These are phyloP conservation scores for Pseudomassariella vexata DNA, from an alignment of 2,329 filamentous ascomycete genomes.

Conservation along the genomic window DNA sequence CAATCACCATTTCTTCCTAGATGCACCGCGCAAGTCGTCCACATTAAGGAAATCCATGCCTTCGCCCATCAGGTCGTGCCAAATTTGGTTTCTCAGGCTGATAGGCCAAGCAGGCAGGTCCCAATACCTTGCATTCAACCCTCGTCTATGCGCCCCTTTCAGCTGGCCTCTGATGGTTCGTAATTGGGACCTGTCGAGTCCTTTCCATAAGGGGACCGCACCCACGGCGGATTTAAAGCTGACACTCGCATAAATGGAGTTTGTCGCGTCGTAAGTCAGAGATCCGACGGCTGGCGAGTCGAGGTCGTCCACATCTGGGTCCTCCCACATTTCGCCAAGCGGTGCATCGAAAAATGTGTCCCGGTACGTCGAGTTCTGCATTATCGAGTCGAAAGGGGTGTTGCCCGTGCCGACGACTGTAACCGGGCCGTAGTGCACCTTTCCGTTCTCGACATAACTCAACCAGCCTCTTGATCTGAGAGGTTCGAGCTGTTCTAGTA, in stretches of 20 bases:
- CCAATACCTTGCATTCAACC: conserved; percentile 56
- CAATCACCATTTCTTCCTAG: conserved; percentile 31
- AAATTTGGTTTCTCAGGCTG: conserved; percentile 46
- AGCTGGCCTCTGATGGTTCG: conserved; percentile 37
- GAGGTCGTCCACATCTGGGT: conserved; percentile 20
- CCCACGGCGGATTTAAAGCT: conserved; percentile 45
- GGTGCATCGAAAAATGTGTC: conserved; percentile 66
- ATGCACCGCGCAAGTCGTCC: conserved; percentile 49
- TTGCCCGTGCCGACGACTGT: conserved; percentile 67
- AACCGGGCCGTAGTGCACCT: conserved; percentile 48
- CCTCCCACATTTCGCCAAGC: conserved; percentile 34
- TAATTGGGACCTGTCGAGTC: conserved; percentile 34
- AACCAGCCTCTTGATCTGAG: conserved; percentile 55
- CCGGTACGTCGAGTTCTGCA: conserved; percentile 45
- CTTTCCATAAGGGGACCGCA: conserved; percentile 33
- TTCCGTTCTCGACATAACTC: conserved; percentile 43
- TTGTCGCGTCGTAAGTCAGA: conserved; percentile 36
- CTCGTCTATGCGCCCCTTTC: conserved; percentile 36
- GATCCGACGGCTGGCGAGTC: conserved; percentile 3
- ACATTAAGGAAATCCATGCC: conserved; percentile 57
- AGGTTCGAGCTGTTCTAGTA: conserved; percentile 50
- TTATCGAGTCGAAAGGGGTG: conserved; percentile 51
- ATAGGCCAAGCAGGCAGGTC: conserved; percentile 52
- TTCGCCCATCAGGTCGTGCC: conserved; percentile 48
- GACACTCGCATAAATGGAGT: conserved; percentile 55